Conservation (phyloP, 108 stramenopile species). For the Nannochloropsis salina region DNA sequence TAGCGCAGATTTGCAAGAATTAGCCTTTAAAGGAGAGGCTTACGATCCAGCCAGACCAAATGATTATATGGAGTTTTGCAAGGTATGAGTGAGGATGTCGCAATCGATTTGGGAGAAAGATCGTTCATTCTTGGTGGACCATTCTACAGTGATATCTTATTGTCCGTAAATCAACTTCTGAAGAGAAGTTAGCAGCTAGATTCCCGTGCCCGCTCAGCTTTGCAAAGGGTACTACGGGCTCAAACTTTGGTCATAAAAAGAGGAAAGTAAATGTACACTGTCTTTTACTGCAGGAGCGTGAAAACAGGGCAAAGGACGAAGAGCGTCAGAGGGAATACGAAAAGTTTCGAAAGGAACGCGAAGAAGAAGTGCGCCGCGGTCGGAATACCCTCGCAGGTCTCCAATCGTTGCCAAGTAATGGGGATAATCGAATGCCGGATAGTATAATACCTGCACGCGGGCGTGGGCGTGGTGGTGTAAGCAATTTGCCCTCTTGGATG, state of each 20-base stretch:
- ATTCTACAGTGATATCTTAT: too few relatives aligned
- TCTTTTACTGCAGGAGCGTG: slow-evolving; percentile 23
- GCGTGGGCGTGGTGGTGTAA: slow-evolving; percentile 26
- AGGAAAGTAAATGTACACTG: neutral
- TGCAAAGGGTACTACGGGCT: too few relatives aligned
- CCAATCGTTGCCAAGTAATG: neutral
- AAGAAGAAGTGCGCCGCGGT: slow-evolving; percentile 29
- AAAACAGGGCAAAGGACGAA: slow-evolving; percentile 41
- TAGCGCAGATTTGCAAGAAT: neutral
- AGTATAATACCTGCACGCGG: neutral
- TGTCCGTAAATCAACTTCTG: too few relatives aligned
- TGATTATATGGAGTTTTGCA: slow-evolving; percentile 52
- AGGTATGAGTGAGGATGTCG: slow-evolving; percentile 5
- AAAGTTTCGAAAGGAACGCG: slow-evolving; percentile 37
- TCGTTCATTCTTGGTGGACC: too few relatives aligned
- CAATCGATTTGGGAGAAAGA: neutral
- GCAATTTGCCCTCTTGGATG: slow-evolving; percentile 52
- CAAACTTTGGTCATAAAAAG: too few relatives aligned
- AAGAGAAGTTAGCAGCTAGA: too few relatives aligned
- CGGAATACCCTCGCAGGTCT: neutral
- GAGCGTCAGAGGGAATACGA: slow-evolving; percentile 43
- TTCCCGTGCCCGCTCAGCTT: too few relatives aligned
- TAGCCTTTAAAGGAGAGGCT: slow-evolving; percentile 24
- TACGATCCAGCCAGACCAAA: slow-evolving; percentile 51
- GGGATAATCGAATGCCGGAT: neutral